Conservation (phyloP, 2,329 filamentous ascomycete species). For the Emericellopsis cladophorae region DNA sequence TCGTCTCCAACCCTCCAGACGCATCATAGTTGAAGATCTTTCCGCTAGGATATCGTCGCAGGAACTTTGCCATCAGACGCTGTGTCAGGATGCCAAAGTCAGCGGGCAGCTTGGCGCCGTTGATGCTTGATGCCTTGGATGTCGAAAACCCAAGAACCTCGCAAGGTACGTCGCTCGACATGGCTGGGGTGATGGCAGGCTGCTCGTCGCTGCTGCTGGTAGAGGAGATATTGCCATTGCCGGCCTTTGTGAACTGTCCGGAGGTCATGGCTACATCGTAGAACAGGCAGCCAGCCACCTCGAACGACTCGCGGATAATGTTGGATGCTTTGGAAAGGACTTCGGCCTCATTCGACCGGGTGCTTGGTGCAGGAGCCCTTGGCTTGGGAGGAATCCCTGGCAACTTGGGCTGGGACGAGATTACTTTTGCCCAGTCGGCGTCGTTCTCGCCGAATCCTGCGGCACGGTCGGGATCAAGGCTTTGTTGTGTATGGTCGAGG, state of each 20-base stretch:
- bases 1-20: slow-evolving; percentile 18
- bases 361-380: background rate
- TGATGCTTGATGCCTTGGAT: slow-evolving; percentile 16
- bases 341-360: background rate
- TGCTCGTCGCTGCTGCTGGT: background rate
- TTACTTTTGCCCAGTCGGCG: background rate
- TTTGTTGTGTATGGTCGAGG: background rate
- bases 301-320: slow-evolving; percentile 26
- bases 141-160: slow-evolving; percentile 25
- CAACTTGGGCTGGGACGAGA: background rate
- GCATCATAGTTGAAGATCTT: slow-evolving; percentile 30
- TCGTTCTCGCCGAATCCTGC: background rate
- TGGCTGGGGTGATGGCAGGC: background rate
- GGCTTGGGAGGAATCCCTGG: background rate
- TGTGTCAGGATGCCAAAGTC: slow-evolving; percentile 5
- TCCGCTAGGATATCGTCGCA: slow-evolving; percentile 30
- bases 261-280: slow-evolving; percentile 8
- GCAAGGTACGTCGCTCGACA: slow-evolving; percentile 8
- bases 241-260: background rate
- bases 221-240: background rate
- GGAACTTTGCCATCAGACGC: slow-evolving; percentile 18
- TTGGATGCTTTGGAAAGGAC: slow-evolving; percentile 30
- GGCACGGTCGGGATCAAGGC: too few relatives aligned
- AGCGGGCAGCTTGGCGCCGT: slow-evolving; percentile 9
- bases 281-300: slow-evolving; percentile 22